These are phyloP conservation scores for Salix brachista DNA, from an alignment of 345 rosid species.

Conservation along the genomic window DNA sequence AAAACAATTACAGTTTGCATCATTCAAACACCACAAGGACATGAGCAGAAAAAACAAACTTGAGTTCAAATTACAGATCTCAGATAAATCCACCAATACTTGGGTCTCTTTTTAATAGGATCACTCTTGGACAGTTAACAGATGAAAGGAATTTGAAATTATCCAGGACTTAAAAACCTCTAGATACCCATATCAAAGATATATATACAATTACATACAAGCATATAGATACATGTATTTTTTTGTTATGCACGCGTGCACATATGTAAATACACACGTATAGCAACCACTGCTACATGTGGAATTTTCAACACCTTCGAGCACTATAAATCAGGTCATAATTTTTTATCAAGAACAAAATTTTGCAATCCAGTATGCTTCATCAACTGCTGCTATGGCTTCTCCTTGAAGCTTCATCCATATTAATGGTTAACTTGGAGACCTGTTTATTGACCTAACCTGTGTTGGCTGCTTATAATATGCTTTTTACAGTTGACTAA, in stretches of 20 bases:
- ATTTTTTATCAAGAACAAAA: background rate
- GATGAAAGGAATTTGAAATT: background rate
- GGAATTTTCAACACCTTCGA: background rate
- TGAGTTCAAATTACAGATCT: background rate
- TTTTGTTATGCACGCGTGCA: background rate
- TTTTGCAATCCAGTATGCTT: background rate
- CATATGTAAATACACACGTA: background rate
- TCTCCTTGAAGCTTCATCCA: background rate
- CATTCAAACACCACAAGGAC: background rate
- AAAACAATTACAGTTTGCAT: constrained; percentile 27
- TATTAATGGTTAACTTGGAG: background rate
- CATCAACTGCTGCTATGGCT: background rate
- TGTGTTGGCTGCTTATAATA: background rate
- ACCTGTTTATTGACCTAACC: background rate
- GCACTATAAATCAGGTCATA: background rate
- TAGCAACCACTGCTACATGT: background rate
- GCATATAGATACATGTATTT: background rate
- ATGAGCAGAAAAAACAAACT: background rate
- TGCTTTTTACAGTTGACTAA: background rate
- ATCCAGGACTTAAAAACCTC: background rate
- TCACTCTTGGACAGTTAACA: background rate
- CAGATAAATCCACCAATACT: background rate
- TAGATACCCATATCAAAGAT: background rate
- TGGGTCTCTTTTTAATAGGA: background rate
- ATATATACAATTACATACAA: background rate